Conservation (phyloP, 2,329 filamentous ascomycete species). For the Rhynchosporium agropyri region DNA sequence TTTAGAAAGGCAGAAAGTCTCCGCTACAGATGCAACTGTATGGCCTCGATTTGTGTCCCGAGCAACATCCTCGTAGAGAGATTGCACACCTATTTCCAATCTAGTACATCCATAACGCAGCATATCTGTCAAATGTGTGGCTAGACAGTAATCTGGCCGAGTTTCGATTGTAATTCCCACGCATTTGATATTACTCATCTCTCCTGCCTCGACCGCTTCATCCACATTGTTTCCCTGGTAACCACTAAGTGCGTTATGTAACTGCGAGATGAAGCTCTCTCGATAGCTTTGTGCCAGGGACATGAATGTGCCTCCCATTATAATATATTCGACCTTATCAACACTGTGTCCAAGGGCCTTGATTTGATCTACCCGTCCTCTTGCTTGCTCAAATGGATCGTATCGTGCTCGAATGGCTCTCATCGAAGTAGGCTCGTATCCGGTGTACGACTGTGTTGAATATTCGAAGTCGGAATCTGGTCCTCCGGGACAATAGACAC, state of each 20-base stretch:
- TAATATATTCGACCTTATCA: constrained; percentile 99
- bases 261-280: constrained; percentile 89
- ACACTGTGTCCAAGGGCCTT: constrained; percentile 94
- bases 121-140: constrained; percentile 95
- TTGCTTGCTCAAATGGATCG: constrained; percentile 95
- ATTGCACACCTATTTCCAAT: constrained; percentile 93
- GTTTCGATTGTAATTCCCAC: constrained; percentile 99
- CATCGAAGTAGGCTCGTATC: constrained; percentile 98
- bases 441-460: constrained; percentile 97
- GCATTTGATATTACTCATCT: constrained; percentile 97
- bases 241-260: constrained; percentile 95
- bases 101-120: constrained; percentile 96
- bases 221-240: constrained; percentile 95
- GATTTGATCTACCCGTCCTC: constrained; percentile 94
- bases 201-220: constrained; percentile 89
- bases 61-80: constrained; percentile 97
- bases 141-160: constrained; percentile 92
- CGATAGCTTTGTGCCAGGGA: constrained; percentile 86
- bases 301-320: constrained; percentile 99
- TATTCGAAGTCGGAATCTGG: constrained; percentile 99
- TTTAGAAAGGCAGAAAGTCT: constrained; percentile 96
- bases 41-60: constrained; percentile 96
- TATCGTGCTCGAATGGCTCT: constrained; percentile 95
- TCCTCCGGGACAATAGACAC: constrained; percentile 96
- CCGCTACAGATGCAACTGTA: constrained; percentile 90